Evolutionary conservation across 768 basidiomycete genomes (phyloP), one percentile per base, ranked within the genome.

Genomic region (Russula sp.): DNA sequence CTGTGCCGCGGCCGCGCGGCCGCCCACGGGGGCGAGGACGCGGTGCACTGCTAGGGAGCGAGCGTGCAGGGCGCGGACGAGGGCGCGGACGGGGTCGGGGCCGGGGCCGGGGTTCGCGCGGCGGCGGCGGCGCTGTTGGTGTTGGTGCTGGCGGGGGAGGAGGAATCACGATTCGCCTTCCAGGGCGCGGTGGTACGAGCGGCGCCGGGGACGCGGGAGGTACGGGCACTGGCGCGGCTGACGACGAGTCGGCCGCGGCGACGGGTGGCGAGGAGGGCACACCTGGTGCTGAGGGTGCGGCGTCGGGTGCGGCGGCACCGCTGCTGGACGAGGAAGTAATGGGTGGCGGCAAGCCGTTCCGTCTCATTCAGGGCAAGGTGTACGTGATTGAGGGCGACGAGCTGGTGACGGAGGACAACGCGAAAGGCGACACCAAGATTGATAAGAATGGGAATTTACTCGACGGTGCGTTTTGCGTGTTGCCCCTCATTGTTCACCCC

Each of bases 391-490:
- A 92, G 39, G 88, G 88, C 48, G 96, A 98, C 71, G 96, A 98
- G 75, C 86, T 93, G 65, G 75, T 88, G 51, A 87, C 93, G 7
- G 84, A 85, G 1, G 82, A 92, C 50, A 89, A 98, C 69, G 79
- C 83, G 56, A 91, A 86, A 66, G 97, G 96, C 6, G 87, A 98
- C 73, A 81, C 85, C 62, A 99, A 99, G 77, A 89, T 99, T 25
- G 95, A 98, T 70, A 76, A 76, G 63, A 80, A 85, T 63, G 97
- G 96, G 14, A 86, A 86, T 65, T 72, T 98, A 32, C 81, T 92
- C 7, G 95, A 87, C 62, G 93, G 94, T 93, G 69, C 67, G 84
- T 73, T 73, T 10, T 29, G 25, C 25, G 14, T 49, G 34, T 52
- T 48, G 7, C 34, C 49, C 25, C 25, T 29, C 25, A 2, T 2